phyloP scores from a whole-genome alignment of 768 basidiomycete genomes.

The Boletus huronensis region DNA sequence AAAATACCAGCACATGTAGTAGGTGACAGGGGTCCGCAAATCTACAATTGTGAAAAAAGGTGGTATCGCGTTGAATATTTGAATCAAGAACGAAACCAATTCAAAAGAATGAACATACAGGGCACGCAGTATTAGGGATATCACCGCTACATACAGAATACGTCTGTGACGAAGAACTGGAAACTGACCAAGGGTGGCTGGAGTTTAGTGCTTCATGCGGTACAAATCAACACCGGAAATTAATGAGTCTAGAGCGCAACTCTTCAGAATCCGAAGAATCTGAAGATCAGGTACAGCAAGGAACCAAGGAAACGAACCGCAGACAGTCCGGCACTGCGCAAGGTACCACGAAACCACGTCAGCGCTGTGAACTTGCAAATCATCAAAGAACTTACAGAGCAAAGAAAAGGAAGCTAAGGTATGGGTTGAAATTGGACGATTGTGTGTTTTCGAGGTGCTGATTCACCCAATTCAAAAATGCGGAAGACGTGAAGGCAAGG shows the following conservation, averaged over 20 bases:
- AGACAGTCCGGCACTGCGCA: constrained; percentile 67
- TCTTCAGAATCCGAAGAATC: constrained; percentile 58
- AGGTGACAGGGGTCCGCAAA: background rate
- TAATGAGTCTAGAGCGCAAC: background rate
- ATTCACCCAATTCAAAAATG: constrained; percentile 72
- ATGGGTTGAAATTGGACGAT: constrained; percentile 78
- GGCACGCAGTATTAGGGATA: constrained; percentile 7
- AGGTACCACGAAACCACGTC: background rate
- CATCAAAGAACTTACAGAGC: constrained; percentile 40
- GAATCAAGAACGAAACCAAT: background rate
- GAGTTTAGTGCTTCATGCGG: background rate
- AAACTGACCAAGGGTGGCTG: background rate
- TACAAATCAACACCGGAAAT: constrained; percentile 6
- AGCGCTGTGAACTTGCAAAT: background rate
- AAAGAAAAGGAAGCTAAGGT: constrained; percentile 78
- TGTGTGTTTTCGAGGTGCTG: constrained; percentile 48
- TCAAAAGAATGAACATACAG: constrained; percentile 13
- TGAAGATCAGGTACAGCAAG: constrained; percentile 71
- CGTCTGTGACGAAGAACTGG: background rate
- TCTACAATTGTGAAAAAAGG: constrained; percentile 1
- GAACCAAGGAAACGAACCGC: constrained; percentile 81
- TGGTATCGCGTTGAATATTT: background rate
- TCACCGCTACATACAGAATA: constrained; percentile 3
- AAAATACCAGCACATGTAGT: constrained; percentile 1
- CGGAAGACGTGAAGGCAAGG: constrained; percentile 69